Evolutionary conservation across 139 green algal genomes (phyloP), one percentile per base, ranked within the genome.

Genomic region (Zygnema circumcarinatum): DNA sequence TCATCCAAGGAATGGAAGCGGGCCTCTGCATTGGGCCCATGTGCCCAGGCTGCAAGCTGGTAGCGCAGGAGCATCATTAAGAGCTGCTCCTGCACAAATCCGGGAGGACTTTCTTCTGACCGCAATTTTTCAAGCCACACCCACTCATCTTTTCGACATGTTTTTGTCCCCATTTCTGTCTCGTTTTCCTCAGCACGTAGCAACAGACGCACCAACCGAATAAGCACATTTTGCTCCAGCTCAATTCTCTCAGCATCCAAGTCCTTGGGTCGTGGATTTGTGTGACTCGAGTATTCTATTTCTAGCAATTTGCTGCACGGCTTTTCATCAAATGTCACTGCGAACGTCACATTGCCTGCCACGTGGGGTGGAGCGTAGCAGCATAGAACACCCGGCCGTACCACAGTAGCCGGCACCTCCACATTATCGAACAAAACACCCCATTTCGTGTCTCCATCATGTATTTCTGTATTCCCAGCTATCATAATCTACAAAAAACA

Each of bases 311-410:
- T 16, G 72, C 72, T 79, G 20, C 20, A 20, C 33, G 72, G 72
- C 72, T 79, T 32, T 16, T 20, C 22, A 32, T 76, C n/a, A 53
- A 47, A 79, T 11, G 76, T 84, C 0, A 90, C 42, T 21, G 67
- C 75, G 25, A 90, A 52, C 36, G 52, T 62, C 0, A 90, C 86
- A 3, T 39, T 2, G 32, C 86, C 86, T 1, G 82, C 29, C 22
- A 20, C 75, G 67, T 84, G 79, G 36, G 81, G 29, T 31, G 86
- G 86, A 1, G 86, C 86, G 16, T 22, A 22, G 79, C 79, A 90
- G 35, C 86, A 67, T 39, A 90, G 22, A 20, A 90, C 85, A 33
- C 80, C 62, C 32, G 47, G 79, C 22, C 36, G 16, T 22, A 90
- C 16, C 47, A 53, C 39, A 40, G 83, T 80, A 31, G 79, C 79